Evolutionary conservation across 176 grass and related monocot genomes (phyloP).

Genomic region (Urochloa ruziziensis): DNA sequence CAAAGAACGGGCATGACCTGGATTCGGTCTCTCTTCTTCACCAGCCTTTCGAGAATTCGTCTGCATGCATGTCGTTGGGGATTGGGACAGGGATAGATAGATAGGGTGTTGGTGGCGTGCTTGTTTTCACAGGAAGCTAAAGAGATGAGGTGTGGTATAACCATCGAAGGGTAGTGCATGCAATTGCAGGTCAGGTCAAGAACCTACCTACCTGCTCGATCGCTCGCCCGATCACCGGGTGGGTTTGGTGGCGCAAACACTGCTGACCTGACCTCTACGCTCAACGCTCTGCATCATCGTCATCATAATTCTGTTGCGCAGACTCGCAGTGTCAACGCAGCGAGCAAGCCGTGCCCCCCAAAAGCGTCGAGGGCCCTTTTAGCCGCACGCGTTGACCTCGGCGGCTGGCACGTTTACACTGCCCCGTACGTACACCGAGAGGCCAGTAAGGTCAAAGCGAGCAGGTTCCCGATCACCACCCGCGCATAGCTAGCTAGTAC

Average conservation of each 20-base stretch:
- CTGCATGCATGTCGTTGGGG: background rate
- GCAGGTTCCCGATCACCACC: slow-evolving; percentile 12
- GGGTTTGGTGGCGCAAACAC: slow-evolving; percentile 39
- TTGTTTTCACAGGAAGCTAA: background rate
- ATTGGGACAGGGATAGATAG: too few relatives aligned
- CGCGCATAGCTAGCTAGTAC: background rate
- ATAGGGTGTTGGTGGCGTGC: background rate
- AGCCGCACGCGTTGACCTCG: slow-evolving; percentile 39
- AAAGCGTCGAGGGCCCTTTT: background rate
- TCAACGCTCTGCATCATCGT: background rate
- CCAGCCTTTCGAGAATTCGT: background rate
- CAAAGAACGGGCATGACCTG: background rate
- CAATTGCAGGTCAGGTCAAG: background rate
- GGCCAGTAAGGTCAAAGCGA: background rate
- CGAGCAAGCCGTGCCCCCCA: background rate
- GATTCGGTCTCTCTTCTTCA: background rate
- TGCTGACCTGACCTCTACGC: background rate
- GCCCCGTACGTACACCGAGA: too few relatives aligned
- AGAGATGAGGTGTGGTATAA: background rate
- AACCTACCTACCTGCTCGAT: background rate
- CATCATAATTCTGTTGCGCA: background rate
- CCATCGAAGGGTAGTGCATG: background rate
- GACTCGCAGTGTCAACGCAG: slow-evolving; percentile 25
- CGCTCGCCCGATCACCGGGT: background rate
- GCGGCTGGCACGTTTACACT: background rate